Evolutionary conservation across 2,329 filamentous ascomycete species (phyloP), one percentile per base, ranked within the genome.

Genomic region (Sporothrix phasma): DNA sequence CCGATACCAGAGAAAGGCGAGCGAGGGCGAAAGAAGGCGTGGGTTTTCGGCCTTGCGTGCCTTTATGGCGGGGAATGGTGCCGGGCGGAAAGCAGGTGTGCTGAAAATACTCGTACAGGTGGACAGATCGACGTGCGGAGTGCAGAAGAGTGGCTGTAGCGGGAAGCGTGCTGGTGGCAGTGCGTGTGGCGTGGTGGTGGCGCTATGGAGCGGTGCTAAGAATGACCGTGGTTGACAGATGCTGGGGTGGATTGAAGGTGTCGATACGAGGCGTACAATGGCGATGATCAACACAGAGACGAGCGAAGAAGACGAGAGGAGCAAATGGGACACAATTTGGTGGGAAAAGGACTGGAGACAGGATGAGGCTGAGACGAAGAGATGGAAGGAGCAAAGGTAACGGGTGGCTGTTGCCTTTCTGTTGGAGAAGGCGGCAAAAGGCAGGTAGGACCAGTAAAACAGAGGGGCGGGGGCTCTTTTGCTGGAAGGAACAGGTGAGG

Each of bases 111-210:
- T n/a, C 5, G 15, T 29, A n/a, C n/a, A 31, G 49, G 24, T 51
- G 47, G 53, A 34, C 19, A 41, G 53, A 56, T 41, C 34, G 37
- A 15, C 19, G 53, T 41, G 53, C 53, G 53, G 53, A 56, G 53
- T 26, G 41, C 3, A 11, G 15, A 34, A 31, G 19, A 19, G 19
- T 54, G n/a, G n/a, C 37, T 7, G 49, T 54, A 34, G 15, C 37
- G 49, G 49, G 17, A n/a, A 15, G 31, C 34, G n/a, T 19, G 26
- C 49, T 53, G 49, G 26, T 26, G 34, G 34, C 53, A 41, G 31
- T 43, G 37, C 17, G 37, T 4, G 37, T 59, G 54, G 54, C 54
- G 54, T 58, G 54, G 54, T 58, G 8, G 39, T 59, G 54, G 54
- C 54, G 45, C 53, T 56, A 56, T n/a, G n/a, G n/a, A n/a, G 37